Conservation (phyloP, 1,284 basidiomycete genomes). For the Irpex sp. region DNA sequence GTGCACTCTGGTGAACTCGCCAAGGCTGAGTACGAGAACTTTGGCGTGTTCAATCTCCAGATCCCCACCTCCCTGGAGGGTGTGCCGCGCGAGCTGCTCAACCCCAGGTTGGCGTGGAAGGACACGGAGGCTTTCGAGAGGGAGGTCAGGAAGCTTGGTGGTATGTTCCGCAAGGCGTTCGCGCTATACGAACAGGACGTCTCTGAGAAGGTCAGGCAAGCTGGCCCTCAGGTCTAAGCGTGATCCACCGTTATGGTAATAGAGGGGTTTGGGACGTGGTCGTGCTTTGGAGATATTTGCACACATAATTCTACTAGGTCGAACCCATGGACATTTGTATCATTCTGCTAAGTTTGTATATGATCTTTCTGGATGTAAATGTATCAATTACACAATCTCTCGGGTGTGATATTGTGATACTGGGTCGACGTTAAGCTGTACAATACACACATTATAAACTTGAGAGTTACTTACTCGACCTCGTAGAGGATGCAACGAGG, state of each 20-base stretch:
- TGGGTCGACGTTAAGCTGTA: no score
- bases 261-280: not conserved
- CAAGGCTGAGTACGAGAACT: conserved; percentile 84
- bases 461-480: no score
- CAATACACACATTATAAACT: no score
- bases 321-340: not conserved
- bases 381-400: not conserved
- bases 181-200: conserved; percentile 86
- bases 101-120: conserved; percentile 82
- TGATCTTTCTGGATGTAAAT: not conserved
- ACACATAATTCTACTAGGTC: not conserved
- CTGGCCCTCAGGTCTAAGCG: conserved; percentile 55
- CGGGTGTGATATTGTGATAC: not conserved
- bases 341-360: not conserved
- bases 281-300: not conserved
- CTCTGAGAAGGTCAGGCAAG: conserved; percentile 69
- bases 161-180: conserved; percentile 94
- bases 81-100: conserved; percentile 85
- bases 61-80: conserved; percentile 81
- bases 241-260: not conserved
- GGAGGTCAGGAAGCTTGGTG: conserved; percentile 81
- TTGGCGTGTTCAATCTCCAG: conserved; percentile 75
- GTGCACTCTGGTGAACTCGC: conserved; percentile 94
- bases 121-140: conserved; percentile 84
- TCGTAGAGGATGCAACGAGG: no score